Conservation (phyloP, 768 basidiomycete species). For the Podaxis mareebaensis region DNA sequence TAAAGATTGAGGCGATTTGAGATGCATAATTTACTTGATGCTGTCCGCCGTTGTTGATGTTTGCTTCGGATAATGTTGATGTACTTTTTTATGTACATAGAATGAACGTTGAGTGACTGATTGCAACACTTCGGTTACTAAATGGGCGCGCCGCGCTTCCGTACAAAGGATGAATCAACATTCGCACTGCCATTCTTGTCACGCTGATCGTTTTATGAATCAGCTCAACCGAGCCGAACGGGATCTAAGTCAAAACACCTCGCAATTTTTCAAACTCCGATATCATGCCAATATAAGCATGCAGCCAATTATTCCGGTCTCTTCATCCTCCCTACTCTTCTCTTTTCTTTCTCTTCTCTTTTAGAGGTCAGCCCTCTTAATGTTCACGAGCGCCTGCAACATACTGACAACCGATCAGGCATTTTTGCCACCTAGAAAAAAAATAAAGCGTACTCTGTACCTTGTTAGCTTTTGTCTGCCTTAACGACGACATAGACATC, state of each 20-base stretch:
- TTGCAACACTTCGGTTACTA: not conserved
- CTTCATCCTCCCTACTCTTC: constrained; percentile 37
- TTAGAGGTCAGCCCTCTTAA: constrained; percentile 38
- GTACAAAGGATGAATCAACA: not conserved
- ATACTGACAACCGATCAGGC: constrained; percentile 28
- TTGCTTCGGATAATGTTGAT: constrained; percentile 1
- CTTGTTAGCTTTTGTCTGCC: constrained; percentile 53
- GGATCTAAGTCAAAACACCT: constrained; percentile 3
- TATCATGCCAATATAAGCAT: constrained; percentile 30
- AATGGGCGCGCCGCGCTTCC: not conserved
- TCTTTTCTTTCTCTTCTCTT: constrained; percentile 32
- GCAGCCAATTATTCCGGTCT: constrained; percentile 27
- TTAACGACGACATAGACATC: constrained; percentile 42
- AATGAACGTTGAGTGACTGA: constrained; percentile 9
- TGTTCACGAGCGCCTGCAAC: constrained; percentile 3
- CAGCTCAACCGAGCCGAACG: constrained; percentile 11
- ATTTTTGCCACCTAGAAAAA: constrained; percentile 38
- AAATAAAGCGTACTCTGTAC: constrained; percentile 70
- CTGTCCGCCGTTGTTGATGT: constrained; percentile 1
- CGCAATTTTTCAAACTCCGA: constrained; percentile 44
- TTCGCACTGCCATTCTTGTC: constrained; percentile 5
- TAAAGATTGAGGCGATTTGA: constrained; percentile 32
- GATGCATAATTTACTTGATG: not conserved
- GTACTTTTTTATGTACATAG: not conserved
- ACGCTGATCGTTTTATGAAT: constrained; percentile 12